A percentile compares a stretch with the other conserved stretches of the same genome.
Conservation (phyloP, 2,329 filamentous ascomycete genomes). For the Elsinoe arachidis region DNA sequence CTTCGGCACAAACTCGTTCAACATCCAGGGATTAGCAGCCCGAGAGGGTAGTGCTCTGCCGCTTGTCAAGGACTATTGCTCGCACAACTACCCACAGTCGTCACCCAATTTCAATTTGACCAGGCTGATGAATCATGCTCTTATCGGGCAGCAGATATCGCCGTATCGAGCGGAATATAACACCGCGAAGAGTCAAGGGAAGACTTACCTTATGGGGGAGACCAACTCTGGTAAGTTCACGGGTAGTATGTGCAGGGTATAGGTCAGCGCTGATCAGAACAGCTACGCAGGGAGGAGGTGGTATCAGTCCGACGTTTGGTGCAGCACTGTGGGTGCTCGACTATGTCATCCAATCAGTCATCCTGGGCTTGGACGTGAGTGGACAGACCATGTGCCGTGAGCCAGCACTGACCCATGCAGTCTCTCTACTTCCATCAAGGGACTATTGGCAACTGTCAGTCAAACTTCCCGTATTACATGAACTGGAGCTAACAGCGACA, state of each 20-base stretch:
- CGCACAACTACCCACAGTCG: slow-evolving; percentile 42
- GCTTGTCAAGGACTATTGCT: slow-evolving; percentile 14
- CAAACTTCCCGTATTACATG: slow-evolving; percentile 12
- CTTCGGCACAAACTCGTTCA: slow-evolving; percentile 17
- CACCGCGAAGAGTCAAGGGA: slow-evolving; percentile 13
- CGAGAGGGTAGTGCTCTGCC: slow-evolving; percentile 14
- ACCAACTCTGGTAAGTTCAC: slow-evolving; percentile 24
- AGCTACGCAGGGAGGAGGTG: slow-evolving; percentile 18
- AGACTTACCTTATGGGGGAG: slow-evolving; percentile 23
- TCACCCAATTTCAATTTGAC: slow-evolving; percentile 17
- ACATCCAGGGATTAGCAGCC: slow-evolving; percentile 14
- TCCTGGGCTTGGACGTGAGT: slow-evolving; percentile 19
- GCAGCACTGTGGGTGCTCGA: slow-evolving; percentile 23
- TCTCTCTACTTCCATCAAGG: slow-evolving; percentile 21
- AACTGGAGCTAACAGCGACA: slow-evolving; percentile 13
- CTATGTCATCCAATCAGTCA: slow-evolving; percentile 20
- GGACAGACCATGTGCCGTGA: neutral
- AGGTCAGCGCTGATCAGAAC: slow-evolving; percentile 7
- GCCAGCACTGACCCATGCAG: neutral
- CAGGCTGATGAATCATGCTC: slow-evolving; percentile 16
- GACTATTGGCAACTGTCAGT: slow-evolving; percentile 20
- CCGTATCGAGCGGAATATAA: slow-evolving; percentile 16
- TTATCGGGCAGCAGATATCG: slow-evolving; percentile 17
- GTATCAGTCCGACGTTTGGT: slow-evolving; percentile 22
- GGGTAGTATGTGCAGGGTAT: neutral